Evolutionary conservation across 1,139 yeast species (phyloP), one percentile per base, ranked within the genome.

Genomic region (Citeromyces hawaiiensis): DNA sequence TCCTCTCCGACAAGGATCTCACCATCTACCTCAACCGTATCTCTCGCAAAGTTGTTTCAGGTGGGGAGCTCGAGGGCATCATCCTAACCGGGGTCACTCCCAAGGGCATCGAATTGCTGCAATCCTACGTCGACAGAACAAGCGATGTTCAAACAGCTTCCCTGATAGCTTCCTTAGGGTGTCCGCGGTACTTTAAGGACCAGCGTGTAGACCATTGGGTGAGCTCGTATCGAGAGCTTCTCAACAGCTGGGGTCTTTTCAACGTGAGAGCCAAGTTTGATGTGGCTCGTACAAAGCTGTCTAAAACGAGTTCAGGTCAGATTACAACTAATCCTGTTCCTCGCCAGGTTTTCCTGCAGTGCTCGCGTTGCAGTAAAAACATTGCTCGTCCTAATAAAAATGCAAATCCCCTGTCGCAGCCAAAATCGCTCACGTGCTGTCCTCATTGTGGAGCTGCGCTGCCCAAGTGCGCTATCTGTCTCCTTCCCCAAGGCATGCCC

Each of bases 81-180:
- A 77, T 87, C 21, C 61, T 91, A 39, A 88, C 97, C 0, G 98
- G 98, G 21, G 70, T 91, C 17, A 87, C 96, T 0, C 85, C 87
- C 0, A 64, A 73, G 42, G 94, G 95, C 0, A 73, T 86, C 21
- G 85, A 85, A 53, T 65, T 91, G 38, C 57, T 91, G 30, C 96
- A 88, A 56, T 74, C 87, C 2, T 91, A 83, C 57, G 94, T 88
- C 35, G 93, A 87, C 54, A 68, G 91, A 49, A 85, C 96, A 0
- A 75, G 87, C 43, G 98, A 91, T 56, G 83, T 88, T 2, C 98
- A 91, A 57, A 87, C 96, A 0, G 96, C 95, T 0, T 80, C 95
- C 0, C 60, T 88, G 39, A 76, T 88, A 9, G 72, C 86, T 0
- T 68, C 88, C 2, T 85, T 73, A 60, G 94, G 87, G 1, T 78